phyloP scores from a whole-genome alignment of 1,139 yeast species.

The Pichia sp. region DNA sequence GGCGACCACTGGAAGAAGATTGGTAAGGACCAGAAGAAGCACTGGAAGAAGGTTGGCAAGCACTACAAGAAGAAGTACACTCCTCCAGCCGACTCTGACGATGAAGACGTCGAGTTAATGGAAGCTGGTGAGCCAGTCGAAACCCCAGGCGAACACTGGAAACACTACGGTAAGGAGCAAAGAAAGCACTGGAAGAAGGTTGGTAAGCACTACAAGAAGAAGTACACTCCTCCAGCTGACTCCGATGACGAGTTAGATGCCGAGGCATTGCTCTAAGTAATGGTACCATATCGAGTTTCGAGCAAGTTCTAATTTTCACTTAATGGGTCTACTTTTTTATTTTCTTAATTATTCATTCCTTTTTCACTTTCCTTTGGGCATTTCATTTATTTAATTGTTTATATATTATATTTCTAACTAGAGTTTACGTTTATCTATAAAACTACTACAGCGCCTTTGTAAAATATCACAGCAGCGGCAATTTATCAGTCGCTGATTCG shows the following conservation, averaged over 20 bases:
- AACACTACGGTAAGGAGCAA: slow-evolving; percentile 21
- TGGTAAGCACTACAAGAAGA: slow-evolving; percentile 26
- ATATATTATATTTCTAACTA: background rate
- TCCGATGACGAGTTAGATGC: slow-evolving; percentile 10
- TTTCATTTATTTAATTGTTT: background rate
- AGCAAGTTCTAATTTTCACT: background rate
- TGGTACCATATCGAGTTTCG: background rate
- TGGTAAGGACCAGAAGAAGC: too few species aligned
- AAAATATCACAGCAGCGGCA: too few species aligned
- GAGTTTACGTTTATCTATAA: background rate
- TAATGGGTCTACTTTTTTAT: background rate
- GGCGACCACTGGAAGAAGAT: too few species aligned
- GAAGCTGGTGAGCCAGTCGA: slow-evolving; percentile 8
- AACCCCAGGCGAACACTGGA: slow-evolving; percentile 18
- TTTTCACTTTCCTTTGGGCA: background rate
- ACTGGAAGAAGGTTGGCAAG: slow-evolving; percentile 21
- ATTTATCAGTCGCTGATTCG: too few species aligned
- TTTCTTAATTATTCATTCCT: background rate
- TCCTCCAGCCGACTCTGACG: slow-evolving; percentile 20
- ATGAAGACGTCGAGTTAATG: slow-evolving; percentile 7
- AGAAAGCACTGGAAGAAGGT: slow-evolving; percentile 29
- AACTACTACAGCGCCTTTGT: too few species aligned
- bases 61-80: slow-evolving; percentile 22
- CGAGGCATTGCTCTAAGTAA: slow-evolving; percentile 1
- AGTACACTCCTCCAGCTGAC: slow-evolving; percentile 19